Evolutionary conservation across 2,329 filamentous ascomycete species (phyloP), one percentile per base, ranked within the genome.

Genomic region (Aspergillus ibericus): DNA sequence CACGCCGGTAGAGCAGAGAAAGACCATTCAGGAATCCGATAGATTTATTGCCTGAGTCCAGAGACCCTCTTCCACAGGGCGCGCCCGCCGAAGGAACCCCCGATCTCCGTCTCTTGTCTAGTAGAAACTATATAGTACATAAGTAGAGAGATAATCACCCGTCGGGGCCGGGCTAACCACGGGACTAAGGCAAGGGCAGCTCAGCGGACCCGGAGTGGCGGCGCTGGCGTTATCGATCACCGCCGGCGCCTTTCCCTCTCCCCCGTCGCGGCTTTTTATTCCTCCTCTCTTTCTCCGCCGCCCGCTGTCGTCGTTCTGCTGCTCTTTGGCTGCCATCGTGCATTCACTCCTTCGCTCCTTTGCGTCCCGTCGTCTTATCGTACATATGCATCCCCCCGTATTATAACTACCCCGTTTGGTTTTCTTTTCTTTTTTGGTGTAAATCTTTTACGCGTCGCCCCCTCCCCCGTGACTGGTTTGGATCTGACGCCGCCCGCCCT

Each of bases 211-310:
- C 58, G 55, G 48, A 59, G 60, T 64, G 62, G 60, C 62, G 56
- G 59, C 48, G 53, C 53, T 49, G 46, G 35, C 56, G 58, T 55
- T 48, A 62, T 63, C 52, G 55, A 60, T 63, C 55, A 42, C 44
- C 62, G 48, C 40, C 44, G 36, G 36, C 36, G n/a, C 36, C 36
- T 25, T 61, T 59, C 53, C 40, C 56, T 59, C 25, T 50, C 25
- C 42, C 42, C 51, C 29, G 54, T 40, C 25, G 46, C 42, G 54
- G 48, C 42, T 38, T 44, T 48, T 44, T 57, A 34, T 42, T 29
- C 55, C 50, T 58, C 29, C 29, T 32, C 29, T 49, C 46, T 50
- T 58, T 55, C 56, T 36, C 35, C 32, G 16, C 29, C 16, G 46
- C 46, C 25, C 18, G 50, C 55, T 36, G 53, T 59, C 35, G 25